Evolutionary conservation across 768 basidiomycete species (phyloP).

Genomic region (Phanerochaete carnosa): DNA sequence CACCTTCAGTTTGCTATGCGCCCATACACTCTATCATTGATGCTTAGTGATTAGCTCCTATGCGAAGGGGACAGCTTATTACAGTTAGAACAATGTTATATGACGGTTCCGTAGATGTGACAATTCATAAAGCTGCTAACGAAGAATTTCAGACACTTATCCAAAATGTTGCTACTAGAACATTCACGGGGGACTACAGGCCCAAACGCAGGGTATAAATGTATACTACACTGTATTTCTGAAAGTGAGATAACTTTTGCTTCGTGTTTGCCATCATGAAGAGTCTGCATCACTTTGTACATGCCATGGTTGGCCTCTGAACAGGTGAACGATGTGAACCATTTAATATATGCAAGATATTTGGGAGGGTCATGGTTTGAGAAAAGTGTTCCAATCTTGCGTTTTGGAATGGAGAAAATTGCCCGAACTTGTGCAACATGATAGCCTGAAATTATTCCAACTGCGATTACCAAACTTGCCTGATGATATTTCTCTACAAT

Average conservation of each 20-base stretch:
- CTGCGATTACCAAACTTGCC: too few relatives aligned
- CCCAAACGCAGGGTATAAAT: conserved; percentile 6
- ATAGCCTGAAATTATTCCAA: conserved; percentile 27
- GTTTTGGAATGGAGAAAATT: conserved; percentile 22
- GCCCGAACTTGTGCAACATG: conserved; percentile 26
- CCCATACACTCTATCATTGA: too few relatives aligned
- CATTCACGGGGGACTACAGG: background rate
- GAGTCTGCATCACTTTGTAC: conserved; percentile 19
- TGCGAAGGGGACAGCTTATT: too few relatives aligned
- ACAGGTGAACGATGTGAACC: conserved; percentile 24
- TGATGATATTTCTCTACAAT: too few relatives aligned
- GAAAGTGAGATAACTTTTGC: background rate
- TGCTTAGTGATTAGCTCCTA: too few relatives aligned
- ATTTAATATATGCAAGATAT: conserved; percentile 29
- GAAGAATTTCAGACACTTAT: conserved; percentile 1
- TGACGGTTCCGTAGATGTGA: background rate
- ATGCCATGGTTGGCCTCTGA: conserved; percentile 22
- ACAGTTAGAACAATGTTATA: too few relatives aligned
- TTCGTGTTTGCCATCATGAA: background rate
- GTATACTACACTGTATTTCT: conserved; percentile 4
- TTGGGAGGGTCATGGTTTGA: conserved; percentile 1
- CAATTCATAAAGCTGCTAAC: conserved; percentile 5
- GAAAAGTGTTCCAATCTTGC: background rate
- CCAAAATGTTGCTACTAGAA: conserved; percentile 3
- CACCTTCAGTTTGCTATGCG: too few relatives aligned